Base-by-base conservation (phyloP, 2,329 filamentous ascomycete species). In the Monosporascus ibericus region DNA sequence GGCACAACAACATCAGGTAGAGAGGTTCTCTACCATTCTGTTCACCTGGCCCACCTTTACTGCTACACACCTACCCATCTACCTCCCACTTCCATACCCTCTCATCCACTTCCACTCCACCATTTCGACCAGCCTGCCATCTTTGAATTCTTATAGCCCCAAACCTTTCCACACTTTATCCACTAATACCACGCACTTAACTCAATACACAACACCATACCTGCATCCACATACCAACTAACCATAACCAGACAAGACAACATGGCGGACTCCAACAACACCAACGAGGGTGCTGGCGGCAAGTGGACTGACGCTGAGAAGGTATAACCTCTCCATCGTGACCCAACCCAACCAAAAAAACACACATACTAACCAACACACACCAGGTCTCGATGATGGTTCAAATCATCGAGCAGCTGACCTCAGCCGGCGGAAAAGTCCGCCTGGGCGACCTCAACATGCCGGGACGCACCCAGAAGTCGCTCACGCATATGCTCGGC, bases 281-380 rank as follows among this genome's bases (percentile, higher is more conserved):
- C 9, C 30, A 34, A 34, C 30, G 24, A 27, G 18, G 9, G 27
- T 18, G 27, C 47, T 11, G 20, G 27, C 6, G 44, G 44, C 3
- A 53, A 51, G 9, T 58, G 58, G 58, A 49, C 48, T 9, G 37
- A 51, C 2, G 40, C 51, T 11, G 56, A 60, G 48, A 55, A 53
- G 51, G 58, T 58, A 54, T n/a, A 54, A 25, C 36, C 39, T 20
- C 6, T 40, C 18, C 49, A 40, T 8, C 14, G 17, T 27, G 40
- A 9, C 14, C 34, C 9, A 7, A 50, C 11, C n/a, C 24, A 17
- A 11, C 20, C 14, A n/a, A 38, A n/a, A 24, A 24, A 6, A 38
- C 17, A 17, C 15, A 7, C 3, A 7, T 25, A 30, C 46, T 55
- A 47, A 58, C 38, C 18, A 44, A 7, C 5, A 30, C 3, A 11